Evolutionary conservation across 352 stramenopile genomes (phyloP).

Genomic region (Globisporangium solare): DNA sequence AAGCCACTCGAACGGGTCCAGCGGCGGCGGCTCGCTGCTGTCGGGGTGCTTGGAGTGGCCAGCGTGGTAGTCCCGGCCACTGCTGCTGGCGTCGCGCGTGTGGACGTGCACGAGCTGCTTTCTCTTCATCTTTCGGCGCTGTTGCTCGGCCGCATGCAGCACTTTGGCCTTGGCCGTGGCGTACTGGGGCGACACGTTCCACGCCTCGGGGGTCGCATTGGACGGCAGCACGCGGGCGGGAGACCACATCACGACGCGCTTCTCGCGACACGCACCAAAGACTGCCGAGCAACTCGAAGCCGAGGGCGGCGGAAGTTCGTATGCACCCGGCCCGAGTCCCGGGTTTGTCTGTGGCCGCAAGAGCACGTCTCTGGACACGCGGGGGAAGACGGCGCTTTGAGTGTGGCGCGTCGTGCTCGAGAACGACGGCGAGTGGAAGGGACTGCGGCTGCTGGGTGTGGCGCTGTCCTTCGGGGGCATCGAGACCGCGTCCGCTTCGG

Average conservation of each 20-base stretch:
- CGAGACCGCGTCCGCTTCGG: conserved; percentile 7
- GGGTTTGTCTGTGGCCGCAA: neutral
- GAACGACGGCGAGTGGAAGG: neutral
- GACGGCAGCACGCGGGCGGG: conserved; percentile 31
- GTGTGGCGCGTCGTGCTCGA: neutral
- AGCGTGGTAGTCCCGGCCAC: too few species aligned
- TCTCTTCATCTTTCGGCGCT: conserved; percentile 7
- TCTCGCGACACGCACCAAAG: conserved; percentile 41
- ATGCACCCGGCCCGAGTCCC: conserved; percentile 23
- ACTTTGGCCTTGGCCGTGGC: conserved; percentile 49
- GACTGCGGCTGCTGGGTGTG: neutral
- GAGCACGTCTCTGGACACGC: conserved; percentile 3
- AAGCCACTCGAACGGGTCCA: conserved; percentile 63
- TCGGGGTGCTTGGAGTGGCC: neutral
- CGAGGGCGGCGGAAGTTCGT: conserved; percentile 22
- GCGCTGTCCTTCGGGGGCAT: neutral
- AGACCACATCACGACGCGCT: conserved; percentile 45
- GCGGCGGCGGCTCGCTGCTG: neutral
- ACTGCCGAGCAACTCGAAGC: conserved; percentile 13
- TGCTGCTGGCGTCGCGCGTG: too few species aligned
- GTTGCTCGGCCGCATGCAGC: conserved; percentile 17
- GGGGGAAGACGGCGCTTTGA: conserved; percentile 13
- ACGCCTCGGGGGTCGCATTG: conserved; percentile 31
- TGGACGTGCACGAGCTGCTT: neutral
- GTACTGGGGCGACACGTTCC: conserved; percentile 55